Evolutionary conservation across 78 protist species (phyloP).

Genomic region (Isochrysis galbana): DNA sequence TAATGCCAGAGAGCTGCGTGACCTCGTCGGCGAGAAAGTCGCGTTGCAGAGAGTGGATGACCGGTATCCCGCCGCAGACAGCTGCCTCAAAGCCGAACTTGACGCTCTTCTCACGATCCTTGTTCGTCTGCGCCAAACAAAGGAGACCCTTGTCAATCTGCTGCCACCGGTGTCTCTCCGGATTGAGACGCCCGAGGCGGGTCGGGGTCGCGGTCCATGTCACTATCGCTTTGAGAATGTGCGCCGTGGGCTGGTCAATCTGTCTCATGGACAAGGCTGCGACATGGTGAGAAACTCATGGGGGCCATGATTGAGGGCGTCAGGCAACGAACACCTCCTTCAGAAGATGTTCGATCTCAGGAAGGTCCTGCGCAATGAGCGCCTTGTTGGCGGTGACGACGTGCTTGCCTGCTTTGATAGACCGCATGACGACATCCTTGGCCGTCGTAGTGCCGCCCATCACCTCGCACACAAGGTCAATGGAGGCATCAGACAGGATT

Average conservation of each 20-base stretch:
- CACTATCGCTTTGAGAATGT: too few relatives aligned
- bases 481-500: background rate
- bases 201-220: too few relatives aligned
- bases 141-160: too few relatives aligned
- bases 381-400: conserved; percentile 43
- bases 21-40: conserved; percentile 9
- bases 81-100: conserved; percentile 29
- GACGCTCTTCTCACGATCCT: background rate
- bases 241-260: too few relatives aligned
- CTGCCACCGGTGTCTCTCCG: too few relatives aligned
- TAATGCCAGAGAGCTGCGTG: conserved; percentile 11
- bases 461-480: background rate
- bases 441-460: conserved; percentile 32
- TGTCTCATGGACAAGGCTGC: too few relatives aligned
- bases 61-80: conserved; percentile 40
- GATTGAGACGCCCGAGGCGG: too few relatives aligned
- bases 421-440: background rate
- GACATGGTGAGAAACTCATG: too few relatives aligned
- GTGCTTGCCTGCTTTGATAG: background rate
- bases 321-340: background rate
- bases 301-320: too few relatives aligned
- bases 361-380: background rate
- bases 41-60: conserved; percentile 29
- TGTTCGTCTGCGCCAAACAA: too few relatives aligned
- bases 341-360: background rate